Evolutionary conservation across 129 eudicot genomes (phyloP).

Genomic region (Rutidosis leptorrhynchoides): DNA sequence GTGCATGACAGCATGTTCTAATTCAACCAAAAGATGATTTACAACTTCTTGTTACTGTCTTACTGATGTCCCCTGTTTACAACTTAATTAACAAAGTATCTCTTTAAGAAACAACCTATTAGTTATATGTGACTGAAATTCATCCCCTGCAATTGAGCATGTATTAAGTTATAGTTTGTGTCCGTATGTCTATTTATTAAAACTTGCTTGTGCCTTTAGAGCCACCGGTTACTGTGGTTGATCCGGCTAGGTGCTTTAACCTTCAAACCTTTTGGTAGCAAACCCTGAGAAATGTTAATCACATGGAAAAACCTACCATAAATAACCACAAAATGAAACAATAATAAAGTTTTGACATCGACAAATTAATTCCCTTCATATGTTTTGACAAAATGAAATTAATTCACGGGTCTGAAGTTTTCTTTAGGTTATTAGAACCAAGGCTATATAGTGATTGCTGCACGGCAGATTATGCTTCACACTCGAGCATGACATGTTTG

Average conservation of each 20-base stretch:
- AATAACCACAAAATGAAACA: slow-evolving; percentile 46
- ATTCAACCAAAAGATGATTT: neutral
- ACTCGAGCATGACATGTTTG: slow-evolving; percentile 9
- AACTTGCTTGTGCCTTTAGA: no score
- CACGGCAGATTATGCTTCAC: slow-evolving; percentile 10
- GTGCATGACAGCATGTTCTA: no score
- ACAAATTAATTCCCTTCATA: neutral
- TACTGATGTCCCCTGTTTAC: neutral
- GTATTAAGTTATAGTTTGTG: no score
- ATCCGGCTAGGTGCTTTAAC: no score
- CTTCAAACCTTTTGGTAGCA: no score
- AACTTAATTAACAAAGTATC: neutral
- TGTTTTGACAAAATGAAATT: neutral
- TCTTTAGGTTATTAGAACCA: neutral
- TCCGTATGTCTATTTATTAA: no score
- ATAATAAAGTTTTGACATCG: neutral
- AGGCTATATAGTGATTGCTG: slow-evolving; percentile 14
- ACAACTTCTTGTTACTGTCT: neutral
- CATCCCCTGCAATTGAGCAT: no score
- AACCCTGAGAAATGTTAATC: slow-evolving; percentile 71
- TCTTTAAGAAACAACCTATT: neutral
- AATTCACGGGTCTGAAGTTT: slow-evolving; percentile 6
- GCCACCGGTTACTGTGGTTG: no score
- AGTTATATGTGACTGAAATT: no score
- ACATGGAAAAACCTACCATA: slow-evolving; percentile 59